Evolutionary conservation across 345 rosid species (phyloP), one percentile per base, ranked within the genome.

Genomic region (Turritis glabra): DNA sequence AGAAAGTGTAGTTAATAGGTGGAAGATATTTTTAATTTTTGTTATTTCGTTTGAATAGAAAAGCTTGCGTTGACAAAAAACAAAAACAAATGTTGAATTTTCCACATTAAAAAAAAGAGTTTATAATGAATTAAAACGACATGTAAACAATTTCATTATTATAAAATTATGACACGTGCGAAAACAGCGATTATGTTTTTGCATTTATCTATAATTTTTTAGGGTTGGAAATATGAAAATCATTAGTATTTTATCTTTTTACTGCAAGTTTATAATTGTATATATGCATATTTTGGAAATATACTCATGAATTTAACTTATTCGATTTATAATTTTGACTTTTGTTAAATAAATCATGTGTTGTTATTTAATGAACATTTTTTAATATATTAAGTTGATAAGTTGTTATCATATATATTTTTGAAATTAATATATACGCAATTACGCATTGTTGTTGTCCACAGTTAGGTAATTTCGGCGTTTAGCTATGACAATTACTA

Each of bases 381-480:
- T 17, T 60, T 14, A 37, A 1, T 17, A 1, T 44, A n/a, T 35
- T 19, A 40, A 62, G 29, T 11, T 73, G 56, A 22, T 25, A 53
- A n/a, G n/a, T n/a, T 13, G 27, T 53, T 71, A 73, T 53, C 37
- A 32, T 21, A 30, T 7, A 41, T 33, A 7, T 27, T 21, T 41
- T 27, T 30, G 22, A 61, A 43, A 54, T 62, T 54, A 63, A 52
- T 21, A 53, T 15, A 63, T 10, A 10, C 8, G 10, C n/a, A n/a
- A n/a, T n/a, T 27, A 72, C 26, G 63, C 46, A 33, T 71, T 59
- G n/a, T n/a, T n/a, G n/a, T n/a, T n/a, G 58, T 58, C 10, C 62
- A 7, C 4, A 6, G 62, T 52, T 72, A 27, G 62, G 63, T 62
- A 53, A 23, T 33, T 26, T 58, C 5, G 19, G 21, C 12, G 2